A percentile compares a stretch with the other conserved stretches of the same genome.
phyloP scores from a whole-genome alignment of 345 rosid species.

The Gossypium sturtianum region DNA sequence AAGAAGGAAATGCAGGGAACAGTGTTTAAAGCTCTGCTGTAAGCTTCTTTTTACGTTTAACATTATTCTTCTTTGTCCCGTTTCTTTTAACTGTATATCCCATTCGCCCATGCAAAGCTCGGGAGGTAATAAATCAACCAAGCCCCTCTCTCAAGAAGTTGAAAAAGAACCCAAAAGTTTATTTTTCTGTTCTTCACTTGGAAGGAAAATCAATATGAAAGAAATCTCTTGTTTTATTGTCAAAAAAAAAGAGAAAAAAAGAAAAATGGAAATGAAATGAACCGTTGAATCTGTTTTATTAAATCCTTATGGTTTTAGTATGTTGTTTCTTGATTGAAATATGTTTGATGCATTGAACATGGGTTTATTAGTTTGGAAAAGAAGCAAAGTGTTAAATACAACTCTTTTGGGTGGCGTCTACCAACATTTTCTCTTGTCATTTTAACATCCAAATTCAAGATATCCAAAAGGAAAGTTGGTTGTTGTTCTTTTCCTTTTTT shows the following conservation, averaged over 20 bases:
- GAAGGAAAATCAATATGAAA: neutral
- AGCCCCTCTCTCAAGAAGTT: neutral
- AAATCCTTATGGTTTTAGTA: neutral
- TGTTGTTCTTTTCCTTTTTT: neutral
- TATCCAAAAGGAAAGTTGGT: neutral
- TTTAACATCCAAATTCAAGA: neutral
- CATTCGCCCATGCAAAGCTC: too few relatives aligned
- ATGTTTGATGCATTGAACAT: neutral
- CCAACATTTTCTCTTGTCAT: neutral
- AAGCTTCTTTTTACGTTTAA: neutral
- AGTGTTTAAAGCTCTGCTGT: neutral
- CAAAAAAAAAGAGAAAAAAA: neutral
- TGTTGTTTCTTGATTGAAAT: neutral
- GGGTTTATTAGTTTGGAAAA: neutral
- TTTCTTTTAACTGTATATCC: neutral
- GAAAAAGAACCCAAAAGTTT: neutral
- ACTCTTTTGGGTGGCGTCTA: neutral
- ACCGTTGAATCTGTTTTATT: neutral
- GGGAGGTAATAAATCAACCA: too few relatives aligned
- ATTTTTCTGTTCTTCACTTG: neutral
- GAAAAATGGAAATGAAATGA: neutral
- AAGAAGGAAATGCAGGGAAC: conserved; percentile 6
- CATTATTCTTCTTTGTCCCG: neutral
- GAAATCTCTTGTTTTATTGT: neutral
- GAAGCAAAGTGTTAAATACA: neutral